phyloP scores from a whole-genome alignment of 2,329 filamentous ascomycete species.

The Trichoderma citrinoviride region DNA sequence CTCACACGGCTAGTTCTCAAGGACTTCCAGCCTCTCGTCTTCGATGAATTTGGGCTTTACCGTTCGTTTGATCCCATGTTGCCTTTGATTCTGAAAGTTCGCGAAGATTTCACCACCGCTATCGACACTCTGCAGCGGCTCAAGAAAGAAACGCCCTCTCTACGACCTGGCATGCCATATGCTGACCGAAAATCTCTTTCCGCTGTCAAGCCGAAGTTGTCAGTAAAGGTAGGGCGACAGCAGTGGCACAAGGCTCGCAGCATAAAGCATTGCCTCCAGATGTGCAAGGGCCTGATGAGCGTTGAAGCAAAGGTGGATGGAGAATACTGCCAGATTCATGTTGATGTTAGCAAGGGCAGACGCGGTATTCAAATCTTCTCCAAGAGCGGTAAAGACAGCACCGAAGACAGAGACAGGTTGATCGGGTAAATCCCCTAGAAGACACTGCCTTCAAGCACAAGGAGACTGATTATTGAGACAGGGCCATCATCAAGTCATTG shows the following conservation, averaged over 20 bases:
- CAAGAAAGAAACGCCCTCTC: constrained; percentile 24
- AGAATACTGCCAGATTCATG: constrained; percentile 86
- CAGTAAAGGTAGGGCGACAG: constrained; percentile 63
- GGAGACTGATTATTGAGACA: constrained; percentile 27
- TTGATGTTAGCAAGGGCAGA: constrained; percentile 59
- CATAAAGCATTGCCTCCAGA: constrained; percentile 70
- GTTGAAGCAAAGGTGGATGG: constrained; percentile 83
- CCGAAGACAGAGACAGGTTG: constrained; percentile 62
- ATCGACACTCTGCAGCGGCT: constrained; percentile 49
- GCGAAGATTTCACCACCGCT: constrained; percentile 64
- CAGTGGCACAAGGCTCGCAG: constrained; percentile 64
- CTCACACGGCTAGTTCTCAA: constrained; percentile 78
- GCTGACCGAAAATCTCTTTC: constrained; percentile 28
- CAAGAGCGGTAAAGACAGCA: constrained; percentile 89
- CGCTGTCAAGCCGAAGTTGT: constrained; percentile 51
- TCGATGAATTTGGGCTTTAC: constrained; percentile 58
- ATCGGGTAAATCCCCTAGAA: constrained; percentile 45
- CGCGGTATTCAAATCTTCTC: constrained; percentile 77
- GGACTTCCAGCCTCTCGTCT: constrained; percentile 62
- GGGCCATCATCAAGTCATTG: constrained; percentile 62
- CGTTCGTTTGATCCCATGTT: constrained; percentile 65
- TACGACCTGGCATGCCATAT: constrained; percentile 21
- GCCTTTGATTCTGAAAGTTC: constrained; percentile 66
- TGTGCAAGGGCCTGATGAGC: constrained; percentile 62
- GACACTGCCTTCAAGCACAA: not conserved